Base-by-base conservation (phyloP, 2,329 filamentous ascomycete species). In the Neophaeococcomyces aloes region DNA sequence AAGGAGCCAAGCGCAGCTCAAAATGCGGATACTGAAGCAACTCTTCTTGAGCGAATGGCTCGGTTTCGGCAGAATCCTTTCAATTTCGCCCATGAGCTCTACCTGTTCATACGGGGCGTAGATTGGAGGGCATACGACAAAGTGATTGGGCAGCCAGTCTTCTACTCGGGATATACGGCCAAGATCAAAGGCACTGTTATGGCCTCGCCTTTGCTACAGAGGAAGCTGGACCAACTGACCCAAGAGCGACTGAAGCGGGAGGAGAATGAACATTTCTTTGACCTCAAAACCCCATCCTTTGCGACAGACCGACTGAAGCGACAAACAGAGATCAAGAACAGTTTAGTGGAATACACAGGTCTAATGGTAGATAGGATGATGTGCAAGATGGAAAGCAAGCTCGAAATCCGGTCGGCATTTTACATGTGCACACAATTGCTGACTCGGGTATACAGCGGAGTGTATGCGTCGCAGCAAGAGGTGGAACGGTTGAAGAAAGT, bases 341-440 rank as follows among this genome's bases (percentile, higher is more conserved):
- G 81, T 46, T 68, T 98, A 35, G 73, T 79, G 43, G 80, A 94
- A 58, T 81, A 95, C 3, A 83, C 86, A 3, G 86, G 91, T 51
- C 80, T 82, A 52, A 81, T 91, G 75, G 86, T 87, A 18, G 86
- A 94, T 59, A 78, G 82, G 50, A 96, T 98, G 91, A 95, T 98
- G 49, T 96, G 89, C 75, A 98, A 98, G 66, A 89, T 96, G 74
- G 91, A 98, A 64, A 93, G 83, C 70, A 93, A 88, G 60, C 70
- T 77, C 2, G 96, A 96, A 59, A 94, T 98, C 54, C 73, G 91
- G 38, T 79, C 86, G 18, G 89, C 91, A 36, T 96, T 96, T 61
- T 98, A 95, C 61, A 60, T 94, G 30, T 72, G 72, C 37, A 94
- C 88, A 1, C 89, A 96, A 64, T 71, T 96, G 36, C 70, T 96